phyloP scores from a whole-genome alignment of 495 filamentous ascomycete species.

The Sphaerosporella brunnea region DNA sequence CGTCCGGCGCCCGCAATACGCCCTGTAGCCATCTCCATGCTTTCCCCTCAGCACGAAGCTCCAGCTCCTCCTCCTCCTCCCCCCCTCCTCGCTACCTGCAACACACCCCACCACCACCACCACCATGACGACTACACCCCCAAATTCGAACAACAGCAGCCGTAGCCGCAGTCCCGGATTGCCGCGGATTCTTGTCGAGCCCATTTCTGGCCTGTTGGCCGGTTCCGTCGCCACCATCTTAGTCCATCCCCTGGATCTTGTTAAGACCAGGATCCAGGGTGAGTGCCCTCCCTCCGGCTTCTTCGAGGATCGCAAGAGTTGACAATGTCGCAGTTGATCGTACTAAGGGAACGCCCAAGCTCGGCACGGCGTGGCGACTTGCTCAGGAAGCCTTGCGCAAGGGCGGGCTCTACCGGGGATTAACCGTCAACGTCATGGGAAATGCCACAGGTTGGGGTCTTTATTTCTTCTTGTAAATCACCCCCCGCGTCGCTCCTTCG shows the following conservation, averaged over 20 bases:
- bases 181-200: constrained; percentile 71
- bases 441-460: constrained; percentile 82
- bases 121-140: neutral
- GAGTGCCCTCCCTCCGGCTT: constrained; percentile 8
- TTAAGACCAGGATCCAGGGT: constrained; percentile 94
- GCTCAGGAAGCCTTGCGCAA: no score
- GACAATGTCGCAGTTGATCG: neutral
- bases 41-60: no score
- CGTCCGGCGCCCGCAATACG: no score
- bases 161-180: no score
- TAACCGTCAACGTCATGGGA: constrained; percentile 76
- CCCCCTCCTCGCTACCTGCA: neutral
- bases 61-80: no score
- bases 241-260: constrained; percentile 75
- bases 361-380: no score
- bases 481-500: neutral
- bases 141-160: neutral
- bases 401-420: constrained; percentile 61
- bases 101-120: neutral
- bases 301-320: constrained; percentile 1
- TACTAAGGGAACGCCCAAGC: neutral
- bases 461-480: constrained; percentile 60
- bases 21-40: no score
- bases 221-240: constrained; percentile 68
- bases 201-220: constrained; percentile 74